Evolutionary conservation across 441 rosid genomes (phyloP), one percentile per base, ranked within the genome.

Genomic region (Pelargonium exstipulatum): DNA sequence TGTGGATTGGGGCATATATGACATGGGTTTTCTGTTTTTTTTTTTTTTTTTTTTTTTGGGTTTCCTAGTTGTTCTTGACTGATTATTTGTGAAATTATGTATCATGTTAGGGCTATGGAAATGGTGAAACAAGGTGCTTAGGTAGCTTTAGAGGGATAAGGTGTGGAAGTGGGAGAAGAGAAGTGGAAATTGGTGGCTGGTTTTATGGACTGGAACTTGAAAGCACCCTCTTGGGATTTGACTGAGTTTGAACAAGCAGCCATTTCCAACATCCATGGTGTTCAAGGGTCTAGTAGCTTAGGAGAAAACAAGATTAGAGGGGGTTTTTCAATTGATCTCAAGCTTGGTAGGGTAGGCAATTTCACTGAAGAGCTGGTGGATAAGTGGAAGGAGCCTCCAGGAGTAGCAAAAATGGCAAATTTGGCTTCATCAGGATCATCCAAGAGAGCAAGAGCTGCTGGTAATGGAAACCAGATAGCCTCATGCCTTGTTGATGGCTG

Each of bases 401-500:
- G 58, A 49, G 53, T 70, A 24, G 46, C 77, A 4, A 88, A 82
- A 76, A 72, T 76, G 77, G 83, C 69, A 57, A 66, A 76, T 55
- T 79, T 51, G 58, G 61, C 77, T 29, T 61, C 85, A 0, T 61
- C 85, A 0, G 82, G 78, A 35, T 79, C 86, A 37, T 64, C 78
- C 5, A 91, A 91, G 82, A 89, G 90, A 75, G 78, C 94, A 37
- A 79, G 94, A 71, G 85, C 81, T 6, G 64, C 74, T 49, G 71
- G 55, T 42, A 65, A 69, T 62, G 91, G 86, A 71, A 74, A 48
- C 71, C 92, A 82, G 75, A 71, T 68, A 18, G 87, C 75, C 2
- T 73, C 76, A 18, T 92, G 98, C 84, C 86, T 87, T 4, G 96
- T 88, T 2, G 98, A 92, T 69, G 90, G 89, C 4, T 92, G 98